A percentile compares a stretch with the other conserved stretches of the same genome.
phyloP scores from a whole-genome alignment of 164 flowering plant species.

The Dillenia turbinata region DNA sequence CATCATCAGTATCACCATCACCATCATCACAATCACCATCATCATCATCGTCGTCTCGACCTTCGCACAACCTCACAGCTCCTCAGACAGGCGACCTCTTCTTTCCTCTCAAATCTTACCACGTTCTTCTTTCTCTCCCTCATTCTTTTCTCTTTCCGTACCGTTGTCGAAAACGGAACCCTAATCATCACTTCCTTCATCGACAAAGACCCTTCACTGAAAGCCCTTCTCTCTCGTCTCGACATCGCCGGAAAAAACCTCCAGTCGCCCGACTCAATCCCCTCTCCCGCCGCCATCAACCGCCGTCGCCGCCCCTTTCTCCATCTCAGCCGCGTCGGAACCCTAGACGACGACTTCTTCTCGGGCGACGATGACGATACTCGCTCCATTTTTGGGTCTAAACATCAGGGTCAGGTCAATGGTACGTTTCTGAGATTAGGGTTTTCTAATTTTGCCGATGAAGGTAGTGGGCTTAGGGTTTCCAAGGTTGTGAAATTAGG shows the following conservation, averaged over 20 bases:
- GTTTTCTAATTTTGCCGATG: conserved; percentile 12
- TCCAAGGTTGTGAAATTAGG: conserved; percentile 23
- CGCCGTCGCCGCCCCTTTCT: conserved; percentile 69
- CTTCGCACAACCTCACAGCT: conserved; percentile 55
- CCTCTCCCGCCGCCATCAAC: conserved; percentile 14
- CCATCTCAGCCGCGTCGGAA: conserved; percentile 79
- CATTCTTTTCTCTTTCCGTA: conserved; percentile 72
- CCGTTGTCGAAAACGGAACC: conserved; percentile 62
- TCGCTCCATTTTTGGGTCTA: conserved; percentile 36
- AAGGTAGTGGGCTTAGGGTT: conserved; percentile 13
- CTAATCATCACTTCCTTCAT: conserved; percentile 61
- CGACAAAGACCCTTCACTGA: conserved; percentile 74
- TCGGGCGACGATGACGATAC: conserved; percentile 58
- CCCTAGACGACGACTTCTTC: conserved; percentile 86
- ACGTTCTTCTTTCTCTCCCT: conserved; percentile 67
- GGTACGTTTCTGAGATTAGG: conserved; percentile 16
- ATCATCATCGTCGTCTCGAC: conserved; percentile 30
- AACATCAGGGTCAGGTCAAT: conserved; percentile 10
- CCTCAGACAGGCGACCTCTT: conserved; percentile 32
- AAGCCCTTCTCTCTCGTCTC: conserved; percentile 67
- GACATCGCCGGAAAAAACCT: conserved; percentile 32
- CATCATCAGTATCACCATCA: not conserved
- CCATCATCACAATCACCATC: conserved; percentile 25
- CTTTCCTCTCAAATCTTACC: conserved; percentile 41
- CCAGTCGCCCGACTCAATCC: conserved; percentile 6